phyloP scores from a whole-genome alignment of 2,329 filamentous ascomycete genomes.

The Hypomyces rosellus region DNA sequence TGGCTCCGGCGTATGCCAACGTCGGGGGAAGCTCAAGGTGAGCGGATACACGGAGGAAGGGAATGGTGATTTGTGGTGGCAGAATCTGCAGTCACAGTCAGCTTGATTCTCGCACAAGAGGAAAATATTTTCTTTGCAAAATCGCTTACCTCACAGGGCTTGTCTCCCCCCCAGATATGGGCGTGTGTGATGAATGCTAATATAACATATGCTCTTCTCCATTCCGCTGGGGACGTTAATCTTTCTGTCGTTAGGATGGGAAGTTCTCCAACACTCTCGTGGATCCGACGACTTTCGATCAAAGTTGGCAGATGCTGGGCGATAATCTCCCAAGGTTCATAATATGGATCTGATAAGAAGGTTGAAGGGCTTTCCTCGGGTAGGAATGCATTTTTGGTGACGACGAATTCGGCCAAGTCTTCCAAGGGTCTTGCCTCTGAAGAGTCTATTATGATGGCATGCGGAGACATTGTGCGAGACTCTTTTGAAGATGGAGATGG shows the following conservation, averaged over 20 bases:
- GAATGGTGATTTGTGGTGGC: constrained; percentile 70
- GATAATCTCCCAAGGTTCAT: constrained; percentile 71
- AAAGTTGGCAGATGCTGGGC: constrained; percentile 61
- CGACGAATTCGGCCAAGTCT: constrained; percentile 29
- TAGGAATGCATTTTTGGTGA: constrained; percentile 65
- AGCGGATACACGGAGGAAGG: constrained; percentile 64
- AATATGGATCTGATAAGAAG: constrained; percentile 63
- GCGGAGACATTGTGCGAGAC: constrained; percentile 33
- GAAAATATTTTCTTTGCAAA: neutral
- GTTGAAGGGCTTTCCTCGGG: constrained; percentile 63
- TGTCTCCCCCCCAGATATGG: constrained; percentile 83
- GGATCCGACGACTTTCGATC: constrained; percentile 58
- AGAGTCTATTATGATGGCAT: constrained; percentile 26
- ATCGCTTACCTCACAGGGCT: constrained; percentile 58
- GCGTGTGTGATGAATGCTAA: constrained; percentile 75
- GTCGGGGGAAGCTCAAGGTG: constrained; percentile 79
- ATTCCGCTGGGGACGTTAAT: constrained; percentile 62
- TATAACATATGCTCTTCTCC: constrained; percentile 74
- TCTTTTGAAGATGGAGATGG: neutral
- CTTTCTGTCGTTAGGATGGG: constrained; percentile 62
- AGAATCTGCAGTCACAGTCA: constrained; percentile 40
- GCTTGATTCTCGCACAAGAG: neutral
- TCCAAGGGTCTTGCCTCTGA: constrained; percentile 15
- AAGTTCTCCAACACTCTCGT: constrained; percentile 56
- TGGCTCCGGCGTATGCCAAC: constrained; percentile 81